phyloP scores from a whole-genome alignment of 306 rosid genomes.

The Cicer arietinum region DNA sequence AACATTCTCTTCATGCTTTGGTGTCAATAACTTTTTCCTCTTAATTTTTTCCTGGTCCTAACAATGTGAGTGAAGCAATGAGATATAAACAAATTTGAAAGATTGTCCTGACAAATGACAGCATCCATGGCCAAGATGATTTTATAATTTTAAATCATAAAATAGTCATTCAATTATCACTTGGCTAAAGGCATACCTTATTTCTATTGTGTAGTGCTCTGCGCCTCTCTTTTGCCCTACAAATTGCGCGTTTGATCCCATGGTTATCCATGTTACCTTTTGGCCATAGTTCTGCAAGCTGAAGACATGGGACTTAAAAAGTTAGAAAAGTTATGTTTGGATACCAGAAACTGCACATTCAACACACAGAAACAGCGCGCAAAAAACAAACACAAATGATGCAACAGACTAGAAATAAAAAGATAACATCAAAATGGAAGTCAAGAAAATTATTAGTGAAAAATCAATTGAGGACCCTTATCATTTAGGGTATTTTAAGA shows the following conservation, averaged over 20 bases:
- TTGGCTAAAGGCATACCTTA: slow-evolving; percentile 57
- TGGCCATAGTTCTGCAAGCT: slow-evolving; percentile 97
- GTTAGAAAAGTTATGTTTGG: slow-evolving; percentile 13
- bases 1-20: slow-evolving; percentile 64
- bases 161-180: background rate
- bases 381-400: background rate
- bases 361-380: background rate
- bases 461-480: slow-evolving; percentile 7
- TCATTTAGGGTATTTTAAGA: slow-evolving; percentile 1
- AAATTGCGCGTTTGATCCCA: slow-evolving; percentile 88
- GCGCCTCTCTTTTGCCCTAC: slow-evolving; percentile 89
- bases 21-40: slow-evolving; percentile 69
- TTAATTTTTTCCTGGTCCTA: slow-evolving; percentile 78
- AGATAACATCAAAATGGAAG: background rate
- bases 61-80: slow-evolving; percentile 36
- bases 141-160: background rate
- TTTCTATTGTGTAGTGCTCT: slow-evolving; percentile 57
- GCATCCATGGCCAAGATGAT: background rate
- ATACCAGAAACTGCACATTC: slow-evolving; percentile 25
- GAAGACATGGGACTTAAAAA: slow-evolving; percentile 39
- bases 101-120: background rate
- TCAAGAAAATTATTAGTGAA: background rate
- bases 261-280: slow-evolving; percentile 93
- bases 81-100: slow-evolving; percentile 24
- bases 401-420: slow-evolving; percentile 6